These are phyloP conservation scores for Huntiella bhutanensis DNA, from an alignment of 2,329 filamentous ascomycete genomes.

Conservation along the genomic window DNA sequence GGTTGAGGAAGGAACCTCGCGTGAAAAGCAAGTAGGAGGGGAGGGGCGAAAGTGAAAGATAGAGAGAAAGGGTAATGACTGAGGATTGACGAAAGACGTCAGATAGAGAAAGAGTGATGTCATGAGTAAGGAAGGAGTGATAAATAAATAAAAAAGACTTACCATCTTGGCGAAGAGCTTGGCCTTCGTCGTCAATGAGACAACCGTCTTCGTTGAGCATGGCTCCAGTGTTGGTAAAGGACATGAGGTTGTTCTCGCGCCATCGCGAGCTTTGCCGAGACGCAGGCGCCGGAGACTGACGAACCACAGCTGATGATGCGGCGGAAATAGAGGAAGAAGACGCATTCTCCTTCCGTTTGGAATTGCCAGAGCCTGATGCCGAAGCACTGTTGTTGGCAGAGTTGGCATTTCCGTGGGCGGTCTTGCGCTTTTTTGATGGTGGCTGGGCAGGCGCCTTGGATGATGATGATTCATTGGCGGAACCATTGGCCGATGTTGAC, in stretches of 20 bases:
- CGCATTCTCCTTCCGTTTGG: slow-evolving; percentile 3
- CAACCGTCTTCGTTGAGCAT: slow-evolving; percentile 50
- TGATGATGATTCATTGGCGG: neutral
- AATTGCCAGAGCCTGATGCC: slow-evolving; percentile 3
- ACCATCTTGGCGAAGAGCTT: slow-evolving; percentile 71
- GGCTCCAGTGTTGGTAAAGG: slow-evolving; percentile 54
- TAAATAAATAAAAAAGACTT: slow-evolving; percentile 19
- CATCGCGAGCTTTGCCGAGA: slow-evolving; percentile 3
- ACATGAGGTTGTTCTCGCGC: slow-evolving; percentile 70
- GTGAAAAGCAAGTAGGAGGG: neutral
- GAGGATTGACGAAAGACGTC: neutral
- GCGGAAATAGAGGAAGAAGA: too few species aligned
- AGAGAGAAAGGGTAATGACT: neutral
- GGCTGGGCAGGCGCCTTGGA: slow-evolving; percentile 21
- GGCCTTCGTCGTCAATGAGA: slow-evolving; percentile 80
- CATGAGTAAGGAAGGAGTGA: neutral
- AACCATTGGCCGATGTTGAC: neutral
- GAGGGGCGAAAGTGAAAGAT: neutral
- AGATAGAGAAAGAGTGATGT: neutral
- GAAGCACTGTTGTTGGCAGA: slow-evolving; percentile 3
- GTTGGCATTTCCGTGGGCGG: slow-evolving; percentile 25
- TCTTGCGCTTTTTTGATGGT: slow-evolving; percentile 71
- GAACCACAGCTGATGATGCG: too few species aligned
- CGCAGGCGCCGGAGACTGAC: neutral
- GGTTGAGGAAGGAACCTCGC: neutral